A percentile compares a stretch with the other conserved stretches of the same genome.
These are phyloP conservation scores for Sphaceloma murrayae DNA, from an alignment of 2,329 filamentous ascomycete genomes.

Conservation along the genomic window DNA sequence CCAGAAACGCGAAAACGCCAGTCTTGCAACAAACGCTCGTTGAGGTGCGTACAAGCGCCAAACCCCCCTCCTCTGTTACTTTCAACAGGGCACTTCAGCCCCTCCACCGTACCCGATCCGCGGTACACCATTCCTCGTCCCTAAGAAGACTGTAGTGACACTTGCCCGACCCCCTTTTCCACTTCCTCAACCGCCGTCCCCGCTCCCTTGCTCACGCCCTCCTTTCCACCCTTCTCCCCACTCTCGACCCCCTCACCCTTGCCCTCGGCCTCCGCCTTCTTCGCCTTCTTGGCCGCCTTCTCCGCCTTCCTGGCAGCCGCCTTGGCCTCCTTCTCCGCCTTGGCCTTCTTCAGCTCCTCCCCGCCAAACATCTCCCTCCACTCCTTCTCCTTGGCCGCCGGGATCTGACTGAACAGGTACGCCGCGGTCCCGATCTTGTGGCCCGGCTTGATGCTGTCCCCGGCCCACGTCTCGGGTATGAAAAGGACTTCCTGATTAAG, in stretches of 20 bases:
- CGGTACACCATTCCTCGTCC: neutral
- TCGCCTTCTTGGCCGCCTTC: conserved; percentile 54
- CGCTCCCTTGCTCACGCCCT: conserved; percentile 28
- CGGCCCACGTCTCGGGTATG: conserved; percentile 50
- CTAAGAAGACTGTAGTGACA: conserved; percentile 33
- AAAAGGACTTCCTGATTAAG: conserved; percentile 43
- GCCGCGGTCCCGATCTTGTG: conserved; percentile 74
- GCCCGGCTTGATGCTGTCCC: conserved; percentile 51
- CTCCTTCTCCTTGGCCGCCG: conserved; percentile 68
- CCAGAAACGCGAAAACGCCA: no score
- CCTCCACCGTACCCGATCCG: neutral
- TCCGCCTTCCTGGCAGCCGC: conserved; percentile 51
- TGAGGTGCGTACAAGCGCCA: conserved; percentile 11
- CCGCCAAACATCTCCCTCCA: conserved; percentile 71
- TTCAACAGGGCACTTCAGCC: no score
- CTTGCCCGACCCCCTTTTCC: conserved; percentile 37
- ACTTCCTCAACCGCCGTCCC: conserved; percentile 38
- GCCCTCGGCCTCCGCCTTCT: conserved; percentile 41
- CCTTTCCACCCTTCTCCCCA: conserved; percentile 59
- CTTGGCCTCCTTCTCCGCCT: conserved; percentile 58
- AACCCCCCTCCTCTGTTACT: no score
- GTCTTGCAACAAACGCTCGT: conserved; percentile 14
- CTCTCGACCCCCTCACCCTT: conserved; percentile 63
- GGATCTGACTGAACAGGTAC: conserved; percentile 76
- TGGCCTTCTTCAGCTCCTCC: conserved; percentile 55